Evolutionary conservation across 2,329 filamentous ascomycete genomes (phyloP).

Genomic region (Colletotrichum musicola): DNA sequence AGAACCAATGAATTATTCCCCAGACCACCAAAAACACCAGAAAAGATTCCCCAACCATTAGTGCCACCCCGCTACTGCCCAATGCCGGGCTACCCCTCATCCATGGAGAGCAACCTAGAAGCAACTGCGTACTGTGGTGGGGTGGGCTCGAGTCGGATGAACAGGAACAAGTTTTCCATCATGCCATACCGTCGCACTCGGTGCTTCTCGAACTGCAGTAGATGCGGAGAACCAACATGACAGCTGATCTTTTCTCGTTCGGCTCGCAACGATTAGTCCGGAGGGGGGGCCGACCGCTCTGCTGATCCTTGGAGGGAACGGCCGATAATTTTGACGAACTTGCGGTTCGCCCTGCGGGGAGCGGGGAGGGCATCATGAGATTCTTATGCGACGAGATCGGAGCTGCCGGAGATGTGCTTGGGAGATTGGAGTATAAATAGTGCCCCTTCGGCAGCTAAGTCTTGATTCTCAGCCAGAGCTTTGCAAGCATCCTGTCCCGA

Average conservation of each 20-base stretch:
- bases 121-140: not conserved
- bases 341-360: not conserved
- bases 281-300: not conserved
- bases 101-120: not conserved
- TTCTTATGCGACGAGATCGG: not conserved
- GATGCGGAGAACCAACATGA: not conserved
- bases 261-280: not conserved
- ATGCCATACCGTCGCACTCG: not conserved
- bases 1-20: not conserved
- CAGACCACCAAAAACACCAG: not conserved
- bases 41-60: not conserved
- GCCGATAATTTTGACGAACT: constrained; percentile 33
- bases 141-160: not conserved
- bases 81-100: not conserved
- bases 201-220: not conserved
- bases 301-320: constrained; percentile 22
- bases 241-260: constrained; percentile 7
- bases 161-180: not conserved
- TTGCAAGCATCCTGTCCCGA: too few species aligned
- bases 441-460: too few species aligned
- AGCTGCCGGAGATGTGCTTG: not conserved
- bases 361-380: not conserved
- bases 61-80: not conserved
- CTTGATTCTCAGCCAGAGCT: too few species aligned
- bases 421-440: constrained; percentile 7